These are phyloP conservation scores for Citrus sinensis DNA, from an alignment of 345 rosid species.

Conservation along the genomic window DNA sequence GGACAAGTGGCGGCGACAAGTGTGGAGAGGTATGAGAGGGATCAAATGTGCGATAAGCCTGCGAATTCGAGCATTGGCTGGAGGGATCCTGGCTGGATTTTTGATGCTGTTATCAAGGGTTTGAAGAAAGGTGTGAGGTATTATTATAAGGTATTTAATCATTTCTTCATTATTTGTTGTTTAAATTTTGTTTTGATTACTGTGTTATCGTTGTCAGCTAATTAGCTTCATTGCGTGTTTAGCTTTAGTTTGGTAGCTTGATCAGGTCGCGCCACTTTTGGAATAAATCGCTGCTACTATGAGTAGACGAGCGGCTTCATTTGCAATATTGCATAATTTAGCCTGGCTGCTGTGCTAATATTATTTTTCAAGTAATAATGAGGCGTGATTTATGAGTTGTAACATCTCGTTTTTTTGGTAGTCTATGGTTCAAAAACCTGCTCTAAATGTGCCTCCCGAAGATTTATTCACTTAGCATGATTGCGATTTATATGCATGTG, in stretches of 20 bases:
- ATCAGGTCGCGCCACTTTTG: neutral
- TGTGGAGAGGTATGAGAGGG: conserved; percentile 69
- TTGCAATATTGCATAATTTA: too few species aligned
- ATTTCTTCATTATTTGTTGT: neutral
- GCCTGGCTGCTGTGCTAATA: neutral
- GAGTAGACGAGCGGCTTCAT: neutral
- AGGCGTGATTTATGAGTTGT: neutral
- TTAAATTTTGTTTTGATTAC: neutral
- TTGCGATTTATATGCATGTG: neutral
- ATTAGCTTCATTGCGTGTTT: neutral
- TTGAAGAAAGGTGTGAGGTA: conserved; percentile 61
- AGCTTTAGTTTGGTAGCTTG: neutral
- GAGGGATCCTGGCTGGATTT: conserved; percentile 96
- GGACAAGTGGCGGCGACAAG: conserved; percentile 33
- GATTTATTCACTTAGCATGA: neutral
- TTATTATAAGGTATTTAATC: conserved; percentile 56
- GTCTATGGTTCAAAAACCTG: neutral
- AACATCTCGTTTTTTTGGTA: neutral
- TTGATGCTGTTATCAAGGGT: conserved; percentile 57
- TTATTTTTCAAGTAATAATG: neutral
- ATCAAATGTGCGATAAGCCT: conserved; percentile 78
- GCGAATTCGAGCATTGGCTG: conserved; percentile 75
- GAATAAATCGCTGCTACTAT: neutral
- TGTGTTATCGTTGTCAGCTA: neutral
- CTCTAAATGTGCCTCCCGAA: neutral